Percentiles rank a stretch among this genome's conserved stretches.
Conservation (phyloP, 148 eudicot species). For the Cornus controversa region DNA sequence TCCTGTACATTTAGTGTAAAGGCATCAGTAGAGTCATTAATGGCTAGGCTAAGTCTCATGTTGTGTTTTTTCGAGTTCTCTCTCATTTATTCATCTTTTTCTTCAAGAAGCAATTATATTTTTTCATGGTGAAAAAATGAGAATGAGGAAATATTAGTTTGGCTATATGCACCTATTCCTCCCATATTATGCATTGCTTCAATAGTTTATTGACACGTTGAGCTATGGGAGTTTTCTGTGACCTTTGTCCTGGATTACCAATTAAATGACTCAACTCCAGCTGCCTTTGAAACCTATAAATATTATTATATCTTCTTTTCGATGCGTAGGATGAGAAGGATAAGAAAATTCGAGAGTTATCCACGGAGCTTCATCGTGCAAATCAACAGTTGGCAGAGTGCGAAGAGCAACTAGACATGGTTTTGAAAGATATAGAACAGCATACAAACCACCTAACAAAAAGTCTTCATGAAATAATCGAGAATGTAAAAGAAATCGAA, state of each 20-base stretch:
- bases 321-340: constrained; percentile 18
- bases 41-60: not conserved
- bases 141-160: not conserved
- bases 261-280: not conserved
- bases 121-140: not conserved
- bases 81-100: too few species aligned
- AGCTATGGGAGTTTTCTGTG: not conserved
- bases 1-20: not conserved
- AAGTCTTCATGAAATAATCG: constrained; percentile 13
- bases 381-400: constrained; percentile 20
- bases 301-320: not conserved
- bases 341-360: constrained; percentile 21
- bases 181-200: not conserved
- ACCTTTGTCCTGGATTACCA: not conserved
- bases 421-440: constrained; percentile 15
- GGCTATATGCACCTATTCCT: not conserved
- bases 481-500: constrained; percentile 18
- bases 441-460: constrained; percentile 19
- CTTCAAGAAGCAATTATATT: not conserved
- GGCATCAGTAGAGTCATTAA: not conserved
- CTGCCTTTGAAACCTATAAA: not conserved
- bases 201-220: not conserved
- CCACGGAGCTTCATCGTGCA: constrained; percentile 9
- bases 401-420: constrained; percentile 12
- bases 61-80: too few species aligned